Evolutionary conservation across 148 eudicot species (phyloP), one percentile per base, ranked within the genome.

Genomic region (Dianthus caryophyllus): DNA sequence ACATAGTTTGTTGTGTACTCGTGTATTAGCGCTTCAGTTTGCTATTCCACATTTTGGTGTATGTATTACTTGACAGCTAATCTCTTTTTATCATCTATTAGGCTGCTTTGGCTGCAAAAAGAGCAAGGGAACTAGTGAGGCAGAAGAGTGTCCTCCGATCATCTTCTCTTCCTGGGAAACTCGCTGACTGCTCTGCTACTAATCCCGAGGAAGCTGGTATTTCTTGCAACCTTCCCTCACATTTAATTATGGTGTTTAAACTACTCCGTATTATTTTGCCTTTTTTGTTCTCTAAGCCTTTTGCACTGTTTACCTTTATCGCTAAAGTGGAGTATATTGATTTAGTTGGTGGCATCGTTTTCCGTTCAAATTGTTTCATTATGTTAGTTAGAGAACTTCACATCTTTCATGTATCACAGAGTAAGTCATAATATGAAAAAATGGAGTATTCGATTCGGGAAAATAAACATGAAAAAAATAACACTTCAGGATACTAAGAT

Each of bases 131-230:
- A 69, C 76, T 94, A 69, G 95, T 84, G 65, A 88, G 99, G 79
- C 87, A 85, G 69, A 94, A 94, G 71, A 79, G 90, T 77, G 96
- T 90, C 33, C 73, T 94, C 49, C 90, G 77, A 74, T 88, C 92
- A 68, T 94, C 97, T 66, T 88, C 99, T 76, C 96, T 94, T 78
- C 97, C 99, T 15, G 99, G 99, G 76, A 94, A 94, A 82, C 99
- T 94, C 66, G 96, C 99, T 67, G 99, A 94, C 78, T 94, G 99
- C 80, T 94, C 99, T 53, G 79, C 88, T 75, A 85, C 97, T 30
- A 80, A 90, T 81, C 99, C 99, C 48, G 99, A 88, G 74, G 93
- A 88, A 70, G 67, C 96, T 61, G 99, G 99, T 88, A 81, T 50
- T 54, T 38, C 50, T 48, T 43, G 11, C 30, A 39, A 57, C 33